A percentile compares a stretch with the other conserved stretches of the same genome.
phyloP scores from a whole-genome alignment of 306 rosid species.

The cucumber (Cucumis sativus) region Cucumber_9930_V3 NC_026660.2:29021001-29021500 shows the following conservation, averaged over 20 bases:
- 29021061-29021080: neutral
- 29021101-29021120: neutral
- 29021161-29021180: neutral
- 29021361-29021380: neutral
- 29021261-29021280: constrained; percentile 25
- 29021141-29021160: neutral
- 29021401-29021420: neutral
- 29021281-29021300: constrained; percentile 14
- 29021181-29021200: neutral
- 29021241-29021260: neutral
- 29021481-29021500: neutral
- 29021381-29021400: neutral
- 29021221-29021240: neutral
- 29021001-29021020: neutral
- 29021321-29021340: constrained; percentile 67
- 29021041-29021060: neutral
- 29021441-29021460: constrained; percentile 8
- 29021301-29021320: constrained; percentile 27
- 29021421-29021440: neutral
- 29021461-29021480: constrained; percentile 1
- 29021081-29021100: neutral
- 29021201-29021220: neutral
- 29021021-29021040: neutral
- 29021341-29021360: constrained; percentile 17
- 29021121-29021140: neutral